Evolutionary conservation across 176 grass and related monocot species (phyloP).

Genomic region (Pharus latifolius): DNA sequence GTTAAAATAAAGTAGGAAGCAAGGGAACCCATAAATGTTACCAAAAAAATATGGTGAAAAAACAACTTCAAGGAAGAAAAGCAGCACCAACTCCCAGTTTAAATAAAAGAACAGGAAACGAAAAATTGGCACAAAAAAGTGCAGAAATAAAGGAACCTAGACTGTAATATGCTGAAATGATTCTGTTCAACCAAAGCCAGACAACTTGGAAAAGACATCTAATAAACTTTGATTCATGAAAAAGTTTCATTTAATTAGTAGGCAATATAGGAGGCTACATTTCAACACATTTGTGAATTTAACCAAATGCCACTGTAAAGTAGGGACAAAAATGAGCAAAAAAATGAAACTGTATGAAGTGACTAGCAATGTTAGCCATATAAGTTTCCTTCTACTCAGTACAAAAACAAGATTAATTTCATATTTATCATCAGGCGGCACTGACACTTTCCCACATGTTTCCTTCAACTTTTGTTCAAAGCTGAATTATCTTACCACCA

Average conservation of each 20-base stretch:
- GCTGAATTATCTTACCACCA: constrained; percentile 49
- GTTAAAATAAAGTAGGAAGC: neutral
- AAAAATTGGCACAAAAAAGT: neutral
- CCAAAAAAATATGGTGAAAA: neutral
- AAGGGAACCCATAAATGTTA: neutral
- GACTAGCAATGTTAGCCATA: neutral
- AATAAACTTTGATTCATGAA: neutral
- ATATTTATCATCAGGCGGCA: neutral
- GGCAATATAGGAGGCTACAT: neutral
- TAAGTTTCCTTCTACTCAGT: neutral
- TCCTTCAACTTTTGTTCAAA: neutral
- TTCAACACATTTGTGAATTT: neutral
- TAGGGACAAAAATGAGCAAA: neutral
- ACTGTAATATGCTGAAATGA: neutral
- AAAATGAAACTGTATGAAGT: neutral
- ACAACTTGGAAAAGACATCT: neutral
- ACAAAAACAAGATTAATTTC: too few relatives aligned
- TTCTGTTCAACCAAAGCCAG: neutral
- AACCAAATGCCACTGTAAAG: neutral
- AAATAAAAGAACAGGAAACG: neutral
- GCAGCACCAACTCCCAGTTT: neutral
- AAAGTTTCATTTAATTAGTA: too few relatives aligned
- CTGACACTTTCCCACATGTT: neutral
- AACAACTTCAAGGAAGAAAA: neutral
- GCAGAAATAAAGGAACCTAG: neutral